Evolutionary conservation across 2,329 filamentous ascomycete genomes (phyloP).

Genomic region (Magnaporthiopsis rhizophila): DNA sequence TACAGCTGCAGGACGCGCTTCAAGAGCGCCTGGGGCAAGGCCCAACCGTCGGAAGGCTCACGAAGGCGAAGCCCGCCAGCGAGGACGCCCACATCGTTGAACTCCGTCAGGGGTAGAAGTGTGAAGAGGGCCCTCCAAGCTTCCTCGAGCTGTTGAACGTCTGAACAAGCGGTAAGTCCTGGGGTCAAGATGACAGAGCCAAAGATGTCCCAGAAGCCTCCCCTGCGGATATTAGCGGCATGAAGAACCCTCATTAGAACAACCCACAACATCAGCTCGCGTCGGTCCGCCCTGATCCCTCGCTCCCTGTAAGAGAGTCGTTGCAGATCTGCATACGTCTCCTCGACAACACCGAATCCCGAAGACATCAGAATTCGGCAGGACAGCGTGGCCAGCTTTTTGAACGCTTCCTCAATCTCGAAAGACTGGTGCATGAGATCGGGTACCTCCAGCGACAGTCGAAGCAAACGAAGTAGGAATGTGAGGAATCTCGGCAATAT

Average conservation of each 20-base stretch:
- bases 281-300: conserved; percentile 41
- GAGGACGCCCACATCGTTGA: conserved; percentile 46
- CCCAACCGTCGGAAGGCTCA: conserved; percentile 49
- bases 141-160: conserved; percentile 43
- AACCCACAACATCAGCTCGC: conserved; percentile 47
- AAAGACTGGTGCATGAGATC: conserved; percentile 27
- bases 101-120: conserved; percentile 52
- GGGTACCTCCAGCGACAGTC: conserved; percentile 31
- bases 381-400: conserved; percentile 28
- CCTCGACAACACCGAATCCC: conserved; percentile 35
- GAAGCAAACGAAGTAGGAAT: conserved; percentile 29
- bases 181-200: conserved; percentile 33
- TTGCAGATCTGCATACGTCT: conserved; percentile 41
- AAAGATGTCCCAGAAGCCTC: conserved; percentile 53
- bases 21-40: conserved; percentile 47
- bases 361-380: conserved; percentile 31
- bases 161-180: conserved; percentile 24
- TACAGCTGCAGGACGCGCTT: conserved; percentile 52
- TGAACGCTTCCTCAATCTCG: conserved; percentile 41
- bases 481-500: conserved; percentile 29
- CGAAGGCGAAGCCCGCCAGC: conserved; percentile 28
- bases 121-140: conserved; percentile 53
- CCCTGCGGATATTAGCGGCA: conserved; percentile 38
- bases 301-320: conserved; percentile 35
- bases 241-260: conserved; percentile 47